Evolutionary conservation across 164 flowering plant genomes (phyloP).

Genomic region (Umbilicus rupestris): DNA sequence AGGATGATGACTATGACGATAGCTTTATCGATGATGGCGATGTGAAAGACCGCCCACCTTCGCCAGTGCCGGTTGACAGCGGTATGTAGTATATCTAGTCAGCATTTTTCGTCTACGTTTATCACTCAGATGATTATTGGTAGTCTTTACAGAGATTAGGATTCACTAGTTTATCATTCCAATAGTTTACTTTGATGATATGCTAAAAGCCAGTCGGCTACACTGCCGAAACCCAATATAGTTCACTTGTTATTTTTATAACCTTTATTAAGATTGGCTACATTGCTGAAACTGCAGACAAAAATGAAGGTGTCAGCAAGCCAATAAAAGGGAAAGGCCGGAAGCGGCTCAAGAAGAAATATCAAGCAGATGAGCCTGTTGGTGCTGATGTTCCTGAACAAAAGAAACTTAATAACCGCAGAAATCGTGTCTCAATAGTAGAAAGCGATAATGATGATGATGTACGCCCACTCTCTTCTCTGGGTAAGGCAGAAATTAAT

Average conservation of each 20-base stretch:
- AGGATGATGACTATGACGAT: slow-evolving; percentile 26
- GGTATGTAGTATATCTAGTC: slow-evolving; percentile 9
- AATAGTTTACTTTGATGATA: no score
- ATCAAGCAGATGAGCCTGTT: slow-evolving; percentile 22
- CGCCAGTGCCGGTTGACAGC: slow-evolving; percentile 15
- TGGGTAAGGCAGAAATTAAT: slow-evolving; percentile 3
- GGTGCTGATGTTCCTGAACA: slow-evolving; percentile 10
- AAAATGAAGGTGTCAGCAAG: slow-evolving; percentile 11
- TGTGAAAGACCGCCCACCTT: slow-evolving; percentile 15
- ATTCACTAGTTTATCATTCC: no score
- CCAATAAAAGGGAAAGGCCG: slow-evolving; percentile 6
- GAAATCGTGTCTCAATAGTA: not conserved
- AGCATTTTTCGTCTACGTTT: no score
- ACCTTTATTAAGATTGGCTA: not conserved
- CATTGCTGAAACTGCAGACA: not conserved
- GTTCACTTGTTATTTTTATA: not conserved
- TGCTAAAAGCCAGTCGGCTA: no score
- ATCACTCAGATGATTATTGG: not conserved
- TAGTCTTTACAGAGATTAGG: no score
- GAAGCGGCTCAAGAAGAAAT: slow-evolving; percentile 23
- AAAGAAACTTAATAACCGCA: not conserved
- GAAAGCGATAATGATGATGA: slow-evolving; percentile 27
- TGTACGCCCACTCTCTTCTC: slow-evolving; percentile 13
- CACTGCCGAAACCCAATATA: no score
- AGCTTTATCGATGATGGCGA: slow-evolving; percentile 36